phyloP scores from a whole-genome alignment of 306 rosid genomes.

The Prunus padus region DNA sequence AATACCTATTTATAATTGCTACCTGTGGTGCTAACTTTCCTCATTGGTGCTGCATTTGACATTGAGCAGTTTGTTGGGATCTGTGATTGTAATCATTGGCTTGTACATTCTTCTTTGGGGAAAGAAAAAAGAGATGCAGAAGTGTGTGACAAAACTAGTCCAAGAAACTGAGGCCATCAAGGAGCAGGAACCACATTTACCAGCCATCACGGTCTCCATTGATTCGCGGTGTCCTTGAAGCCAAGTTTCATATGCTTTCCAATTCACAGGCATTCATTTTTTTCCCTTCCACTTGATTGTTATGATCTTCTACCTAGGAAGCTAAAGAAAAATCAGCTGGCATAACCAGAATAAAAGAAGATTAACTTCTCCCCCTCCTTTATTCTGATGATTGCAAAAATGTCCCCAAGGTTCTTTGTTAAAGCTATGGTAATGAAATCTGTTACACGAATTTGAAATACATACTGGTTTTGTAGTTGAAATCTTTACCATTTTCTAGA shows the following conservation, averaged over 20 bases:
- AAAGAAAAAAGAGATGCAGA: constrained; percentile 70
- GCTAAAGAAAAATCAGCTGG: not conserved
- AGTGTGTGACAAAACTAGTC: constrained; percentile 25
- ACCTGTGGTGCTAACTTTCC: not conserved
- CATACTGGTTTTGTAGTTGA: not conserved
- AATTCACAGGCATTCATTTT: not conserved
- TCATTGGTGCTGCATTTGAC: constrained; percentile 9
- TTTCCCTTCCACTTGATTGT: not conserved
- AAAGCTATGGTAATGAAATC: not conserved
- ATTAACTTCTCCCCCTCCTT: not conserved
- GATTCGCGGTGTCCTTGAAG: constrained; percentile 38
- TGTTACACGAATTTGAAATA: not conserved
- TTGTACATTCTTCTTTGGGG: constrained; percentile 87
- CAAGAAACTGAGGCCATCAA: constrained; percentile 46
- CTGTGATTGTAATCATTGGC: constrained; percentile 71
- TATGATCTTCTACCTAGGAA: constrained; percentile 2
- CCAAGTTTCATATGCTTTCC: constrained; percentile 6
- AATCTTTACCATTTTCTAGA: not conserved
- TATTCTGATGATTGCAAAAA: not conserved
- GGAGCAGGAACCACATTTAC: constrained; percentile 48
- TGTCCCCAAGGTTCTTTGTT: not conserved
- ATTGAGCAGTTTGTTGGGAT: constrained; percentile 61
- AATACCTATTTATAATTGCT: not conserved
- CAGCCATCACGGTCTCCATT: constrained; percentile 39
- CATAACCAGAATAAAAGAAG: constrained; percentile 2